phyloP scores from a whole-genome alignment of 2,329 filamentous ascomycete species.

The Phialophora tarda region DNA sequence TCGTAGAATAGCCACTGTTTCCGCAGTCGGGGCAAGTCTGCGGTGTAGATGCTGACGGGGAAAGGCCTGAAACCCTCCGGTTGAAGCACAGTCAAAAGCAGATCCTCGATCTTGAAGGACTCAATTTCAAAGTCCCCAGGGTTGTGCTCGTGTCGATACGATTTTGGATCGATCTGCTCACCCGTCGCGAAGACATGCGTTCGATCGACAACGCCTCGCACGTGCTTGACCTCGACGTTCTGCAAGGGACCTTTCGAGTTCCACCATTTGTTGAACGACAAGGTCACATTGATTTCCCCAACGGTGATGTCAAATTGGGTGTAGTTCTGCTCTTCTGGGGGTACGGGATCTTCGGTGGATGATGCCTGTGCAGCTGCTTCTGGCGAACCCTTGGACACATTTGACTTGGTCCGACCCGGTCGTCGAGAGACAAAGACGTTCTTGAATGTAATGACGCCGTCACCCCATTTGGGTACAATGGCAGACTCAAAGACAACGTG shows the following conservation, averaged over 20 bases:
- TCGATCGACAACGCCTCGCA: slow-evolving; percentile 89
- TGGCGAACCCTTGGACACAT: slow-evolving; percentile 91
- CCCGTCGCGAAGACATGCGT: slow-evolving; percentile 77
- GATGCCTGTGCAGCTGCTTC: slow-evolving; percentile 82
- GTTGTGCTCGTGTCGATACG: slow-evolving; percentile 83
- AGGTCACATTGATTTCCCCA: slow-evolving; percentile 90
- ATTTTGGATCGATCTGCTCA: slow-evolving; percentile 76
- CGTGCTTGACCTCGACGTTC: slow-evolving; percentile 92
- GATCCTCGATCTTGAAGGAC: slow-evolving; percentile 92
- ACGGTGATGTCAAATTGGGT: slow-evolving; percentile 97
- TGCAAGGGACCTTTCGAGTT: slow-evolving; percentile 90
- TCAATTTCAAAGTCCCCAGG: slow-evolving; percentile 97
- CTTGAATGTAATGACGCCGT: slow-evolving; percentile 93
- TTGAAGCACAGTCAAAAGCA: slow-evolving; percentile 90
- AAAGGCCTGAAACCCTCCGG: slow-evolving; percentile 91
- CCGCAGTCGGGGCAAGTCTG: slow-evolving; percentile 86
- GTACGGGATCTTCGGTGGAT: slow-evolving; percentile 63
- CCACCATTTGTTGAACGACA: slow-evolving; percentile 99
- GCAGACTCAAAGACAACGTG: slow-evolving; percentile 97
- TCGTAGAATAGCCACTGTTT: slow-evolving; percentile 99
- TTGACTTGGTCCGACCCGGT: slow-evolving; percentile 76
- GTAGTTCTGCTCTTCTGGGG: slow-evolving; percentile 86
- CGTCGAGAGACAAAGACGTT: slow-evolving; percentile 95
- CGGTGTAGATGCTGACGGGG: slow-evolving; percentile 92
- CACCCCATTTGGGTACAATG: slow-evolving; percentile 93